Evolutionary conservation across 2,329 filamentous ascomycete genomes (phyloP).

Genomic region (Cytospora piceicola): DNA sequence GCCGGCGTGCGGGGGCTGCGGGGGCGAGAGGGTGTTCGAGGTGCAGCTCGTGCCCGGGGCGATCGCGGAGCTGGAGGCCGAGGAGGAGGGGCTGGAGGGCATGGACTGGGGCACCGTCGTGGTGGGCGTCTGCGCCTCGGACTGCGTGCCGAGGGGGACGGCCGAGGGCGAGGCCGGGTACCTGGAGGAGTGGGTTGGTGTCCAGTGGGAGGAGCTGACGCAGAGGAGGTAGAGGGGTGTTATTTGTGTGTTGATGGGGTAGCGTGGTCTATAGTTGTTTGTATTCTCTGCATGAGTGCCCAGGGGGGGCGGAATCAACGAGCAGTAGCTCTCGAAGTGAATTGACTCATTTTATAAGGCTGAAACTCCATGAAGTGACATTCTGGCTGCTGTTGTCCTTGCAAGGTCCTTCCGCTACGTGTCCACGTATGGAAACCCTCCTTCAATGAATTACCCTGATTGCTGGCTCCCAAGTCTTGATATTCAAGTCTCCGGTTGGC

Average conservation of each 20-base stretch:
- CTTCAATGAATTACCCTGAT: no score
- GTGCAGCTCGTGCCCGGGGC: constrained; percentile 89
- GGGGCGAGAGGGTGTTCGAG: constrained; percentile 79
- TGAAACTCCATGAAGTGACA: background rate
- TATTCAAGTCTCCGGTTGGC: no score
- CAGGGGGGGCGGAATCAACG: no score
- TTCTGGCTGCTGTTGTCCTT: background rate
- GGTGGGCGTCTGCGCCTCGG: constrained; percentile 78
- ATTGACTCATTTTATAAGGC: background rate
- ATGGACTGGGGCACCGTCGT: constrained; percentile 99
- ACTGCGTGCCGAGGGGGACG: constrained; percentile 69
- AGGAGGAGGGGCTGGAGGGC: constrained; percentile 81
- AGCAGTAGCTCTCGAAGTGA: no score
- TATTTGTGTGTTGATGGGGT: background rate
- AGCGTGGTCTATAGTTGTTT: background rate
- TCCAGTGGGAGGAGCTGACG: constrained; percentile 89
- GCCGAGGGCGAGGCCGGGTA: constrained; percentile 71
- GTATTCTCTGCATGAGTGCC: background rate
- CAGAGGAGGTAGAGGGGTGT: constrained; percentile 39
- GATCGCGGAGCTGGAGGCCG: constrained; percentile 66
- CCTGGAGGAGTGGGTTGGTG: constrained; percentile 94
- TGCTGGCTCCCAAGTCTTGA: no score
- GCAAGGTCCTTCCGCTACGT: background rate
- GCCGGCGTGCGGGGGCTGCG: constrained; percentile 78
- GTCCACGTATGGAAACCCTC: no score